Evolutionary conservation across 2,329 filamentous ascomycete genomes (phyloP), one percentile per base, ranked within the genome.

Genomic region (Passalora sequoiae): DNA sequence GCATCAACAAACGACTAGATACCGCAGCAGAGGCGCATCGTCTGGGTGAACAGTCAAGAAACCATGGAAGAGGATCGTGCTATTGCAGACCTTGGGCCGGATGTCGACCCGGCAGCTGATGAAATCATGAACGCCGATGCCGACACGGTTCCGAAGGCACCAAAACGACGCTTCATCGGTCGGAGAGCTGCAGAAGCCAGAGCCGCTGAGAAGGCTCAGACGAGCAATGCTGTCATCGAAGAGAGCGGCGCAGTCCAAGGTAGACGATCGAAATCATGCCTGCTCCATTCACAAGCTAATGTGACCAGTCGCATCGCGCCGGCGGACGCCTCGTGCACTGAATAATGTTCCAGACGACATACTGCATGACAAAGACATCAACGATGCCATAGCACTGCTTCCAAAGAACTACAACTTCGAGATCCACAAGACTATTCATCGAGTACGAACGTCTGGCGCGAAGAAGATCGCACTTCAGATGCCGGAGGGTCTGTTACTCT

Each of bases 331-430:
- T 1, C 78, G 92, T 52, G 79, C 89, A n/a, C 68, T 97, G 48
- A 97, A 96, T 63, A 86, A 92, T 61, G 86, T 98, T 1, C 91
- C 92, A 2, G 75, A 82, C 12, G 84, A 91, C 51, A 95, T 98
- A 51, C 74, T 92, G 15, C 77, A 94, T 51, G 84, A 98, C 60
- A 73, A 81, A 36, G 86, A 84, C 36, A 85, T 98, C 60, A 91
- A 91, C 65, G 84, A 82, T 32, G 92, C 92, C 3, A 89, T 97
- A 46, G 75, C 81, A 4, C 77, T 98, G 22, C 79, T 98, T 2
- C 92, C 92, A 1, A 72, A 80, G n/a, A 98, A 98, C 72, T 98
- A 98, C 75, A 91, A 86, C 58, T 98, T 98, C 64, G 92, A 98
- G 70, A 89, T 98, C 43, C 92, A 88, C 63, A 98, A 98, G 71